Conservation (phyloP, 257 asterid species). For the Solanum neorickii region DNA sequence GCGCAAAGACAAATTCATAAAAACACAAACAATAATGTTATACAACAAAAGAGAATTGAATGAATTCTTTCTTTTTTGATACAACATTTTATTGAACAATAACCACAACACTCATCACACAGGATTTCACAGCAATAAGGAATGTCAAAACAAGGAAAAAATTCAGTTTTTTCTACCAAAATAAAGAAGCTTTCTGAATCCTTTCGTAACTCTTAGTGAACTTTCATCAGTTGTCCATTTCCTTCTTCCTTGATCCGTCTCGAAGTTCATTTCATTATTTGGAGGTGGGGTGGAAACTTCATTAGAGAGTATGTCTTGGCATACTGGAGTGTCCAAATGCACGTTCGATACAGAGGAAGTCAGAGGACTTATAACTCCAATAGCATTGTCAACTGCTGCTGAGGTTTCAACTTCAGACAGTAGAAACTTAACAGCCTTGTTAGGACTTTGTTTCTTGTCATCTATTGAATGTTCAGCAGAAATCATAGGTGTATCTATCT, state of each 20-base stretch:
- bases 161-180: slow-evolving; percentile 52
- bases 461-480: slow-evolving; percentile 11
- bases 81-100: background rate
- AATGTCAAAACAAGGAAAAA: background rate
- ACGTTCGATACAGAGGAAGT: slow-evolving; percentile 2
- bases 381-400: background rate
- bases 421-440: background rate
- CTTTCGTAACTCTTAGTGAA: slow-evolving; percentile 51
- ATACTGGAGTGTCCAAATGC: slow-evolving; percentile 17
- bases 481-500: slow-evolving; percentile 3
- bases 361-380: background rate
- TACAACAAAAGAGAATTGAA: background rate
- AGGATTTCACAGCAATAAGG: background rate
- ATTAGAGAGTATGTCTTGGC: slow-evolving; percentile 23
- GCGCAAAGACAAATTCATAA: background rate
- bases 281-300: slow-evolving; percentile 43
- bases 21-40: background rate
- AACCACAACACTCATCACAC: background rate
- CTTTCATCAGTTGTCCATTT: slow-evolving; percentile 59
- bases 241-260: slow-evolving; percentile 30
- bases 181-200: slow-evolving; percentile 58
- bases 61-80: background rate
- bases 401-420: background rate
- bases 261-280: slow-evolving; percentile 22
- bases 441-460: slow-evolving; percentile 1